Base-by-base conservation (phyloP, 2,329 filamentous ascomycete genomes). In the Penicillium sp. region DNA sequence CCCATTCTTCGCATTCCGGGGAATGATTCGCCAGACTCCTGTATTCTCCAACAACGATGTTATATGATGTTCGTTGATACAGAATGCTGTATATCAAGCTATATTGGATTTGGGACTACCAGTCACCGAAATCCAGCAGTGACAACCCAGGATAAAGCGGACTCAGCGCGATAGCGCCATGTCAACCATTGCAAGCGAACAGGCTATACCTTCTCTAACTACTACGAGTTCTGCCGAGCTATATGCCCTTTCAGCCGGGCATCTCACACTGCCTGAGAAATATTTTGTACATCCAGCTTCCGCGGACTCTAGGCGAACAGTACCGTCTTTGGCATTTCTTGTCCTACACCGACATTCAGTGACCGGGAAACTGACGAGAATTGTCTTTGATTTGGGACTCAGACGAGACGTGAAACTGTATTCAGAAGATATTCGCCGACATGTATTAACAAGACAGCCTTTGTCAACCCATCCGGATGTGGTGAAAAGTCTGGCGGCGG, bases 231-330 rank as follows among this genome's bases (percentile, higher is more conserved):
- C 63, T 12, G 69, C 74, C 11, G 65, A 70, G 28, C 66, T 76
- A 2, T 71, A 75, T 58, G 74, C 73, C 9, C 66, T 76, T 7
- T 67, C 66, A 6, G 62, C 66, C 7, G 65, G 67, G 9, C 57
- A 61, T 53, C 47, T 66, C 18, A 67, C 65, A 20, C 61, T 68
- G 14, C 63, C 64, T 16, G 65, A 68, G 55, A 60, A 62, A 40
- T 66, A 62, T 50, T 68, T 67, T 46, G 61, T 68, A 14, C 58
- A 61, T 42, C 66, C 64, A 8, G 63, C 61, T n/a, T 62, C 63
- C 38, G 55, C 62, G 8, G 52, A 58, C 5, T 61, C 60, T 26
- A 61, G 60, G 59, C 57, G 52, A 5, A 66, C 64, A 26, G 68
- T 69, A 1, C 67, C 67, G 2, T 69, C 69, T 0, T 56, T 71